Percentiles rank a stretch among this genome's conserved stretches.
Conservation (phyloP, 2,329 filamentous ascomycete genomes). For the Xylaria sp. region DNA sequence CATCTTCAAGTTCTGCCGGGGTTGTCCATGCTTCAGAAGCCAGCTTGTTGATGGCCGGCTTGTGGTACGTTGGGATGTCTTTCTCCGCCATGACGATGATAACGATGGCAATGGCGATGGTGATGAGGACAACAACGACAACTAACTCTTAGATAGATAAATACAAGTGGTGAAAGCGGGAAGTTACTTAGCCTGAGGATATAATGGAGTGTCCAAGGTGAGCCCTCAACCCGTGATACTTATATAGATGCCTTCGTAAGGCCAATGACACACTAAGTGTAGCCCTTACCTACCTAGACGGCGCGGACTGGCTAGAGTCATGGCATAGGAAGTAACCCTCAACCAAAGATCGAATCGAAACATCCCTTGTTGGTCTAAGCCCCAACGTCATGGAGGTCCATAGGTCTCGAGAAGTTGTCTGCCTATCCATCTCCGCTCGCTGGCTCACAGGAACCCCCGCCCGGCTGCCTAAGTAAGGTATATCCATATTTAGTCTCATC, state of each 20-base stretch:
- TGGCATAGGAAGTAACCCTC: not conserved
- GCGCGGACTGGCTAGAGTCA: not conserved
- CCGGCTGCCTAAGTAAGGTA: constrained; percentile 19
- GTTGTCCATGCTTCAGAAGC: not conserved
- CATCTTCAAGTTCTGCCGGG: constrained; percentile 23
- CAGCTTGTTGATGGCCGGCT: constrained; percentile 25
- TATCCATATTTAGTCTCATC: constrained; percentile 18
- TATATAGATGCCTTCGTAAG: constrained; percentile 7
- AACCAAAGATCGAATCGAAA: not conserved
- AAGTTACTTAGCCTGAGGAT: not conserved
- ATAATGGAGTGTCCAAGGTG: not conserved
- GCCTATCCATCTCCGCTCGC: constrained; percentile 16
- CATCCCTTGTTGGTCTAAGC: constrained; percentile 4
- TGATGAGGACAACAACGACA: not conserved
- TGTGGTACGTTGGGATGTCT: constrained; percentile 21
- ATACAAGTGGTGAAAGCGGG: not conserved
- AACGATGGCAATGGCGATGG: not conserved
- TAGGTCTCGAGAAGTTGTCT: not conserved
- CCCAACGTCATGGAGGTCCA: not conserved
- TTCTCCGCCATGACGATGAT: constrained; percentile 17
- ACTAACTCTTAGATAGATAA: not conserved
- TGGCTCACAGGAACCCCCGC: constrained; percentile 17
- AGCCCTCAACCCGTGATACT: not conserved
- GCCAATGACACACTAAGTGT: not conserved
- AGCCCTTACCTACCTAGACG: not conserved